Evolutionary conservation across 1,284 basidiomycete genomes (phyloP).

Genomic region (Flammula alnicola): DNA sequence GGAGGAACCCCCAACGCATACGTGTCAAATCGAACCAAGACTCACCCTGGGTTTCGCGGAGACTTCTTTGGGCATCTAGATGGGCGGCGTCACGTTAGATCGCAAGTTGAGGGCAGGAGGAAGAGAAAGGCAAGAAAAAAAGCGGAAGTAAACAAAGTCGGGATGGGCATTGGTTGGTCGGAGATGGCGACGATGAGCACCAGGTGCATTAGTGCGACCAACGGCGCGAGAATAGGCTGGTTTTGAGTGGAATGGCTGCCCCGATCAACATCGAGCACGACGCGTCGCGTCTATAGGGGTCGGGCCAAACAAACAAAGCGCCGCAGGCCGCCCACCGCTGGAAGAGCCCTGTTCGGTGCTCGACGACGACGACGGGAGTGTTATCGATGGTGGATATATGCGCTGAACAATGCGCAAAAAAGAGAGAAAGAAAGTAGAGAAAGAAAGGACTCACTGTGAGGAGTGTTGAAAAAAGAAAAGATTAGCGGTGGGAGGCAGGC

Average conservation of each 20-base stretch:
- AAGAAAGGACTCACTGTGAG: constrained; percentile 19
- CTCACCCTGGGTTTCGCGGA: constrained; percentile 76
- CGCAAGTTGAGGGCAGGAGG: constrained; percentile 8
- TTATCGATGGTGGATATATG: too few species aligned
- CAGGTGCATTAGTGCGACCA: constrained; percentile 16
- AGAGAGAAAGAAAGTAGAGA: constrained; percentile 6
- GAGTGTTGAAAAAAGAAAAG: constrained; percentile 20
- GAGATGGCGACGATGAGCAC: constrained; percentile 24
- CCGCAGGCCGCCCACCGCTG: constrained; percentile 23
- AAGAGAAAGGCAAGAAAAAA: constrained; percentile 18
- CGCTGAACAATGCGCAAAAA: too few species aligned
- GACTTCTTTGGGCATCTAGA: constrained; percentile 83
- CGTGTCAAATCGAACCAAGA: constrained; percentile 25
- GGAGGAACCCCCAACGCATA: constrained; percentile 10
- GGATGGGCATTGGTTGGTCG: constrained; percentile 11
- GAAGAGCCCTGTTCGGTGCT: constrained; percentile 6
- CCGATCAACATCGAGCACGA: constrained; percentile 19
- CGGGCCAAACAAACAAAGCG: constrained; percentile 40
- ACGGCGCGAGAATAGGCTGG: constrained; percentile 19
- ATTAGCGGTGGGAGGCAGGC: constrained; percentile 24
- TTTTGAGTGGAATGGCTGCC: constrained; percentile 14
- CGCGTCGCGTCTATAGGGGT: constrained; percentile 35
- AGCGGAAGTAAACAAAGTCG: constrained; percentile 11
- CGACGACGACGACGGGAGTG: constrained; percentile 21
- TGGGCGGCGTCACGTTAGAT: constrained; percentile 28